These are phyloP conservation scores for Nigrospora oryzae DNA, from an alignment of 2,329 filamentous ascomycete species.

Conservation along the genomic window DNA sequence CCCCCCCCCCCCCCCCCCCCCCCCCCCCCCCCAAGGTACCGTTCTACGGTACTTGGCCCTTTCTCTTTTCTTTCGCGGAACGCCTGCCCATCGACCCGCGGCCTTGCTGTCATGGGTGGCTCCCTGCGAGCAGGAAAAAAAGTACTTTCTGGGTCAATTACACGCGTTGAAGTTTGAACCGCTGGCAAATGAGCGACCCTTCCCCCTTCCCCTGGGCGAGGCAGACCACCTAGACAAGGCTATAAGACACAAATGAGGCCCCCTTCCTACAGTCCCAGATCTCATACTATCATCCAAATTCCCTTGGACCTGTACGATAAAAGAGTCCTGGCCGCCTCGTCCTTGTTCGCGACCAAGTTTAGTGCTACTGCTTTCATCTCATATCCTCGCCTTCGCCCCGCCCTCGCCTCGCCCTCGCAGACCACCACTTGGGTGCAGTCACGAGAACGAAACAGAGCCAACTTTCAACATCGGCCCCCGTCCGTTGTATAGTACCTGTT, in stretches of 20 bases:
- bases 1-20: too few relatives aligned
- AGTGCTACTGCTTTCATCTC: not conserved
- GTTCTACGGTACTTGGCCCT: too few relatives aligned
- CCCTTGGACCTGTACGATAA: conserved; percentile 5
- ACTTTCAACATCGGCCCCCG: conserved; percentile 2
- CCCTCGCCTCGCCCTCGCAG: not conserved
- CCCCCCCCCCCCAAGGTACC: too few relatives aligned
- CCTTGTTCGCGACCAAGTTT: not conserved
- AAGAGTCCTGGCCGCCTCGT: not conserved
- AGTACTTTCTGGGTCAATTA: conserved; percentile 5
- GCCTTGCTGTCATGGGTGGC: conserved; percentile 2
- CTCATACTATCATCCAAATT: conserved; percentile 4
- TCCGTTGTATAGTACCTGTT: conserved; percentile 4
- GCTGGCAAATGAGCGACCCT: conserved; percentile 7
- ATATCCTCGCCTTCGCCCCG: not conserved
- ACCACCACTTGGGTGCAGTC: conserved; percentile 1
- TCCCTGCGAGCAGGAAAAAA: conserved; percentile 1
- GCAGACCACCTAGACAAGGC: conserved; percentile 1
- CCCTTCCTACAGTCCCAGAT: conserved; percentile 1
- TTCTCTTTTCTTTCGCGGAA: too few relatives aligned
- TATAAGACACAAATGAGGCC: conserved; percentile 8
- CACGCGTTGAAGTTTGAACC: conserved; percentile 5
- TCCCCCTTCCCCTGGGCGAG: conserved; percentile 2
- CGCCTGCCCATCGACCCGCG: not conserved
- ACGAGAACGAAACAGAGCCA: not conserved